A percentile compares a stretch with the other conserved stretches of the same genome.
phyloP scores from a whole-genome alignment of 495 filamentous ascomycete species.

The Xylaria intraflava region DNA sequence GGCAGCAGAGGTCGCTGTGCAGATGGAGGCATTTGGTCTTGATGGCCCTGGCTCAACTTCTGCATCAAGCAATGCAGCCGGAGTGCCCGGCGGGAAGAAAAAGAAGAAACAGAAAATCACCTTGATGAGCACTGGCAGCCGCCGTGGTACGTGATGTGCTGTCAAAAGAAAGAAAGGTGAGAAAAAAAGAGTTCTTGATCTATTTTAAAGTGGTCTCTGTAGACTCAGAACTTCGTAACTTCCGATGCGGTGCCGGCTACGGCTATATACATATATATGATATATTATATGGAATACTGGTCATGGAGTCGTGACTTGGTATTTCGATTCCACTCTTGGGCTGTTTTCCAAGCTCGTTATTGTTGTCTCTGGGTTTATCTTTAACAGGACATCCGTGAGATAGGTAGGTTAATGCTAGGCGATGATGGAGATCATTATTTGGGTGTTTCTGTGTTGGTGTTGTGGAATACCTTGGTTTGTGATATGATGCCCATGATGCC shows the following conservation, averaged over 20 bases:
- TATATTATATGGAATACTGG: too few relatives aligned
- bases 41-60: slow-evolving; percentile 20
- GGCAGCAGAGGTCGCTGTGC: slow-evolving; percentile 34
- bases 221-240: background rate
- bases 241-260: background rate
- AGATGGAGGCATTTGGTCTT: slow-evolving; percentile 40
- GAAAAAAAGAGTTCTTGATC: background rate
- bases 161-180: background rate
- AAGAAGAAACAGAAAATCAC: slow-evolving; percentile 95
- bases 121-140: slow-evolving; percentile 71
- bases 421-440: too few relatives aligned
- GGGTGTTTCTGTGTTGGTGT: too few relatives aligned
- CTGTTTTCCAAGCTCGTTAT: too few relatives aligned
- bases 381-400: too few relatives aligned
- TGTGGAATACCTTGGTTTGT: too few relatives aligned
- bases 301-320: too few relatives aligned
- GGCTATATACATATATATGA: background rate
- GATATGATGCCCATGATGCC: too few relatives aligned
- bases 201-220: slow-evolving; percentile 8
- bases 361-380: too few relatives aligned
- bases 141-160: slow-evolving; percentile 25
- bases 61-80: slow-evolving; percentile 17
- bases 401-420: too few relatives aligned
- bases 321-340: too few relatives aligned
- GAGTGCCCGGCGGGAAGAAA: slow-evolving; percentile 45